These are phyloP conservation scores for Aspergillus avenaceus DNA, from an alignment of 495 filamentous ascomycete genomes.

Conservation along the genomic window DNA sequence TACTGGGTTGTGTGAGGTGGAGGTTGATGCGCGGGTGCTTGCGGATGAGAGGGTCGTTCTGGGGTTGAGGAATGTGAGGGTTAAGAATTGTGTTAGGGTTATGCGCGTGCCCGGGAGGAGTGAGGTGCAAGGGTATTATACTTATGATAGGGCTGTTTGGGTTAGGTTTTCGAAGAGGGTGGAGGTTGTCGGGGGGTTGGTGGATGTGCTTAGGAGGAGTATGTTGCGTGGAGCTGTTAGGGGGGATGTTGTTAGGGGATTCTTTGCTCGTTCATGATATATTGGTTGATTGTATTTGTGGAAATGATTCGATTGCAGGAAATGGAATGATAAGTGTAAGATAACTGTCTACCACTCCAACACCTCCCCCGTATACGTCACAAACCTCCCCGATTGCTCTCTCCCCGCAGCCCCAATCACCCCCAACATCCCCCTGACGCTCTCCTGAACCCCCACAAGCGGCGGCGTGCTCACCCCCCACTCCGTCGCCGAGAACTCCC, in stretches of 20 bases:
- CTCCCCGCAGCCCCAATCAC: slow-evolving; percentile 34
- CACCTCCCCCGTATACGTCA: slow-evolving; percentile 13
- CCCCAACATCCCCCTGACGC: slow-evolving; percentile 26
- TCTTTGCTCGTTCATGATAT: too few relatives aligned
- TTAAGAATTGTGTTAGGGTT: not conserved
- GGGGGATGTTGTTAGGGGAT: too few relatives aligned
- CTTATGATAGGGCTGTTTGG: not conserved
- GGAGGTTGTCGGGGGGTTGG: not conserved
- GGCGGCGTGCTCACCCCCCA: slow-evolving; percentile 18
- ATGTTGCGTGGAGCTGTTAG: too few relatives aligned
- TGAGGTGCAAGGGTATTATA: not conserved
- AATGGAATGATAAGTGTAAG: too few relatives aligned
- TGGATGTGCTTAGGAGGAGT: not conserved
- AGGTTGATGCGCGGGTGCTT: slow-evolving; percentile 11
- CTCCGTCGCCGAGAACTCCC: slow-evolving; percentile 29
- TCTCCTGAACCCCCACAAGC: slow-evolving; percentile 23
- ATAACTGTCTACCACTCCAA: slow-evolving; percentile 9
- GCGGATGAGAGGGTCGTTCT: not conserved
- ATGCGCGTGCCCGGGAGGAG: not conserved
- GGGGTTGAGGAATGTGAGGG: not conserved
- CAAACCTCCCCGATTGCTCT: slow-evolving; percentile 33
- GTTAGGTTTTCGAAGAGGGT: not conserved
- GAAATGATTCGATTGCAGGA: too few relatives aligned
- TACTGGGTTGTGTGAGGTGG: slow-evolving; percentile 9
- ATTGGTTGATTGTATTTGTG: too few relatives aligned